These are phyloP conservation scores for Epichloe coenophiala DNA, from an alignment of 2,329 filamentous ascomycete species.

Conservation along the genomic window DNA sequence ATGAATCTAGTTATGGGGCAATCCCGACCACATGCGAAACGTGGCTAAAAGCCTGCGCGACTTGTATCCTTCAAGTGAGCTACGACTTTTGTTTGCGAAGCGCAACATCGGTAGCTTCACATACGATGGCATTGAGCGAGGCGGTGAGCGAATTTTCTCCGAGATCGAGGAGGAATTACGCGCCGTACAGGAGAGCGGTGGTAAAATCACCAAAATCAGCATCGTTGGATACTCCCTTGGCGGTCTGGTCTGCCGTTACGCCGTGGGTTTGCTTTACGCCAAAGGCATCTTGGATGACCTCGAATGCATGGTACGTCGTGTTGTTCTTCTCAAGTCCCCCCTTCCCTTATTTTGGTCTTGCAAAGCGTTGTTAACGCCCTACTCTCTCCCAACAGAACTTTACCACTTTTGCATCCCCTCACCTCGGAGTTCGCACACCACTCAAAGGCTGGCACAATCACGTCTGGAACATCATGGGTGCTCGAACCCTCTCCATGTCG, in stretches of 20 bases:
- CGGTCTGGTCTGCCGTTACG: slow-evolving; percentile 75
- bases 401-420: slow-evolving; percentile 78
- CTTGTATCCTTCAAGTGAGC: slow-evolving; percentile 44
- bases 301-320: slow-evolving; percentile 53
- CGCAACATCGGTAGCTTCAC: slow-evolving; percentile 62
- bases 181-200: slow-evolving; percentile 44
- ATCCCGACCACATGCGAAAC: slow-evolving; percentile 57
- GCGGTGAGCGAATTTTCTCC: slow-evolving; percentile 52
- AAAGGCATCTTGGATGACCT: slow-evolving; percentile 69
- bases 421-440: slow-evolving; percentile 63
- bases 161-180: slow-evolving; percentile 54
- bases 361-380: not conserved
- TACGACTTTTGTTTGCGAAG: slow-evolving; percentile 60
- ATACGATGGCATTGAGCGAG: slow-evolving; percentile 55
- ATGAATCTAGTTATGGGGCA: slow-evolving; percentile 56
- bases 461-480: slow-evolving; percentile 73
- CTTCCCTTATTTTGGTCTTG: not conserved
- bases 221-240: slow-evolving; percentile 85
- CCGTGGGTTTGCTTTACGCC: slow-evolving; percentile 68
- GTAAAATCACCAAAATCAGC: slow-evolving; percentile 68
- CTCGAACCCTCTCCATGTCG: slow-evolving; percentile 66
- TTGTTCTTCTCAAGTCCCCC: not conserved
- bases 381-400: slow-evolving; percentile 50
- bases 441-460: slow-evolving; percentile 50
- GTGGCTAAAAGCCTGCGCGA: slow-evolving; percentile 53